Conservation (phyloP, 2,329 filamentous ascomycete genomes). For the Penicillium hesseltinei region DNA sequence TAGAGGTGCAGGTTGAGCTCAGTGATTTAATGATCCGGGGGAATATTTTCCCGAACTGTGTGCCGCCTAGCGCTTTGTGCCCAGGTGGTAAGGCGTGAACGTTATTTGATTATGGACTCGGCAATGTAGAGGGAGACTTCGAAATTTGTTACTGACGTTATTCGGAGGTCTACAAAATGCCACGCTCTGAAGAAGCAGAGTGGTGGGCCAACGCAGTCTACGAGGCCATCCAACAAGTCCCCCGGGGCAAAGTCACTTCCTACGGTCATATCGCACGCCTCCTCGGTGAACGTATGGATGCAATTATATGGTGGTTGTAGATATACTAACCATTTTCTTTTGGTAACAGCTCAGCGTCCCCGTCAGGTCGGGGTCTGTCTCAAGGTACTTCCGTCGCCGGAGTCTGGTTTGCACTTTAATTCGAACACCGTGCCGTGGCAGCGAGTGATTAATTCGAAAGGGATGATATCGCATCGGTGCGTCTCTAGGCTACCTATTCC, state of each 20-base stretch:
- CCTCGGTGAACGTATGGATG: slow-evolving; percentile 57
- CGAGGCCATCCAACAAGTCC: slow-evolving; percentile 79
- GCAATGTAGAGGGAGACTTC: neutral
- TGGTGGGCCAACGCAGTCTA: slow-evolving; percentile 67
- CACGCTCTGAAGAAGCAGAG: slow-evolving; percentile 49
- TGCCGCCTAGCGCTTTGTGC: slow-evolving; percentile 7
- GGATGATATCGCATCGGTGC: slow-evolving; percentile 79
- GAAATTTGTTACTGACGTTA: neutral
- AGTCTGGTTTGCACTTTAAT: slow-evolving; percentile 60
- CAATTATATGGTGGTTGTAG: neutral
- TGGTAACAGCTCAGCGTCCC: slow-evolving; percentile 60
- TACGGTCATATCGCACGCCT: slow-evolving; percentile 72
- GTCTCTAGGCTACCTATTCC: slow-evolving; percentile 13
- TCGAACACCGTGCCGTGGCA: slow-evolving; percentile 87
- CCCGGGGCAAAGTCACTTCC: slow-evolving; percentile 76
- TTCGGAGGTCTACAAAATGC: slow-evolving; percentile 30
- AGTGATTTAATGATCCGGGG: slow-evolving; percentile 21
- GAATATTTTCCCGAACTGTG: slow-evolving; percentile 24
- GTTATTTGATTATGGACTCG: neutral
- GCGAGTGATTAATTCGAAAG: slow-evolving; percentile 83
- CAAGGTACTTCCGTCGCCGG: slow-evolving; percentile 70
- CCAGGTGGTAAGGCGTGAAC: neutral
- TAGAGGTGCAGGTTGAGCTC: slow-evolving; percentile 7
- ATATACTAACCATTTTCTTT: neutral
- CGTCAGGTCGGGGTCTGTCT: slow-evolving; percentile 88